Base-by-base conservation (phyloP, 306 rosid genomes). In the Luffa aegyptiaca region DNA sequence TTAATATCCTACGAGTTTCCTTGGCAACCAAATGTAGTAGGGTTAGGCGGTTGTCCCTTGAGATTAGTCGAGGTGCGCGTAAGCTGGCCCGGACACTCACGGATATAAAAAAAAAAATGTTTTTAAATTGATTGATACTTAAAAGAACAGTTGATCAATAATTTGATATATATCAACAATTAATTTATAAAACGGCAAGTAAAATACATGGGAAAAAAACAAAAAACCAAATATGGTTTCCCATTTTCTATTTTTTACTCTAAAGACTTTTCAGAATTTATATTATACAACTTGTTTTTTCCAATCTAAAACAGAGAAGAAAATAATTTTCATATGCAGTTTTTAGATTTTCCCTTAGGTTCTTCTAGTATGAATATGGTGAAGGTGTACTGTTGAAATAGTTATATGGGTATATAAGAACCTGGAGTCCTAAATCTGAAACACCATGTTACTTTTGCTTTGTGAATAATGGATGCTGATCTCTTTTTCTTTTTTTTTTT, bases 361-460 rank as follows among this genome's bases (percentile, higher is more conserved):
- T 35, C 53, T 49, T 49, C 45, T 63, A 31, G 20, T 33, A 31
- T 31, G 70, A 17, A 63, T 63, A 5, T 14, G 45, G 10, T 59
- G 65, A 7, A 35, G 70, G 42, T 35, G 16, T 63, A 17, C 10
- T 64, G 71, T 8, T 64, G 71, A 64, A 64, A 36, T 35, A 7
- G 21, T 36, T 36, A 33, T 11, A 14, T 12, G 14, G 7, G 18
- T 10, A 6, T 39, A 17, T 18, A 18, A 68, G 74, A 37, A 68
- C 51, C 7, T 68, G 14, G n/a, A 41, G 49, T 68, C 74, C 12
- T 10, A 3, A 41, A 18, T 68, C 75, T 68, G 18, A 18, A 41
- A 26, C 77, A 11, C 58, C 77, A 26, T 71, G 41, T 46, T 71
- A 72, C 77, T 48, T 21, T 72, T 72, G 77, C 77, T 26, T 13